A percentile compares a stretch with the other conserved stretches of the same genome.
phyloP scores from a whole-genome alignment of 176 grass and related monocot species.

The Poa pratensis region DNA sequence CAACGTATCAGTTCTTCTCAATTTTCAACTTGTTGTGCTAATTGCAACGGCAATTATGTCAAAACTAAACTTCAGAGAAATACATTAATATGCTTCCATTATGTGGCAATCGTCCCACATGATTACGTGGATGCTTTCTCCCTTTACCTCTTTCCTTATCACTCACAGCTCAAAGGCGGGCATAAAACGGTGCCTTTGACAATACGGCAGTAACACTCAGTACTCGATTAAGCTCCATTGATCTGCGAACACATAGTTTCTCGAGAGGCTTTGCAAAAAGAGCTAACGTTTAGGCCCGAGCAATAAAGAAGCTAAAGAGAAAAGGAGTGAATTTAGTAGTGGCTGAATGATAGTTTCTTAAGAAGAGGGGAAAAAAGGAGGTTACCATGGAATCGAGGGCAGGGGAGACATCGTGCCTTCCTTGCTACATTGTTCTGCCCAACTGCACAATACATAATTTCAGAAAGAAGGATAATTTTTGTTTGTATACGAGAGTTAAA shows the following conservation, averaged over 20 bases:
- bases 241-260: constrained; percentile 38
- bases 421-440: too few species aligned
- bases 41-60: too few species aligned
- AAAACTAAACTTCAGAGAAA: too few species aligned
- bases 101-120: background rate
- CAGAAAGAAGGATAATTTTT: too few species aligned
- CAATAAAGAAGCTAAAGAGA: constrained; percentile 35
- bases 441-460: too few species aligned
- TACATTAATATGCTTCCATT: background rate
- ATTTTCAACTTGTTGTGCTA: too few species aligned
- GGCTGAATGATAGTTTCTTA: constrained; percentile 54
- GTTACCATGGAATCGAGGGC: constrained; percentile 29
- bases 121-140: background rate
- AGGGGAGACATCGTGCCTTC: constrained; percentile 5
- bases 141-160: background rate
- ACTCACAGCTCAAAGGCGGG: background rate
- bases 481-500: too few species aligned
- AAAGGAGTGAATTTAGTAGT: constrained; percentile 35
- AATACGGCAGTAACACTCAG: constrained; percentile 27
- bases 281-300: background rate
- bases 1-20: too few species aligned
- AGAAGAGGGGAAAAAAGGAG: background rate
- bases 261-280: constrained; percentile 45
- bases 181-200: constrained; percentile 42
- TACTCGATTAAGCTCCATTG: constrained; percentile 36